phyloP scores from a whole-genome alignment of 2,329 filamentous ascomycete species.

The Clarireedia monteithiana region DNA sequence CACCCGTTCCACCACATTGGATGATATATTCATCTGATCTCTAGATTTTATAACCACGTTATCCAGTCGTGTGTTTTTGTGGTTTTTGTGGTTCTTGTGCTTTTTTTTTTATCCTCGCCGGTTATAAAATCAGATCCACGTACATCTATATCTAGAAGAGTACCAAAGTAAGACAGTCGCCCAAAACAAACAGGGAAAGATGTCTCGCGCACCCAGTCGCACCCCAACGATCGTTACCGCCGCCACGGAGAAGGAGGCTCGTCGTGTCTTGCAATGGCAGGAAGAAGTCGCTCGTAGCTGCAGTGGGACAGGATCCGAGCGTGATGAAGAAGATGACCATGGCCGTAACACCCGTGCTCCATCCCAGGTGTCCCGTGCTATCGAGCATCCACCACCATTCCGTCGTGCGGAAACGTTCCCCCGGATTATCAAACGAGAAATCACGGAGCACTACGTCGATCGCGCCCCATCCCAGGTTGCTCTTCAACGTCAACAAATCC shows the following conservation, averaged over 20 bases:
- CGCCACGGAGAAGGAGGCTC: slow-evolving; percentile 24
- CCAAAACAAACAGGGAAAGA: background rate
- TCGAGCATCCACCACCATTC: background rate
- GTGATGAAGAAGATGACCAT: background rate
- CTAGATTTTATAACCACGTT: background rate
- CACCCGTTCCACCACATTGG: background rate
- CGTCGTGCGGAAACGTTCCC: slow-evolving; percentile 11
- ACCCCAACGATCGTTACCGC: slow-evolving; percentile 20
- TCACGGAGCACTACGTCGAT: background rate
- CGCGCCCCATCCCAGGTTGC: background rate
- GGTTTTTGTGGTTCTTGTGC: background rate
- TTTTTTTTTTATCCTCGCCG: background rate
- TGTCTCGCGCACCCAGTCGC: background rate
- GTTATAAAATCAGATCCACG: background rate
- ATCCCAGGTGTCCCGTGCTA: slow-evolving; percentile 2
- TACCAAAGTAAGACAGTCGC: background rate
- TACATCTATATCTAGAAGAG: background rate
- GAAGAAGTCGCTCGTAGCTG: slow-evolving; percentile 30
- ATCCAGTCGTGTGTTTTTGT: background rate
- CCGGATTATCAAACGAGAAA: background rate
- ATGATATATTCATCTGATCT: background rate
- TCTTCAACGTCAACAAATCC: background rate
- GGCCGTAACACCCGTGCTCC: slow-evolving; percentile 1
- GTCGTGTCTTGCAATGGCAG: slow-evolving; percentile 37
- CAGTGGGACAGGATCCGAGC: background rate